Evolutionary conservation across 768 basidiomycete genomes (phyloP).

Genomic region (Lanmaoa rubissima): DNA sequence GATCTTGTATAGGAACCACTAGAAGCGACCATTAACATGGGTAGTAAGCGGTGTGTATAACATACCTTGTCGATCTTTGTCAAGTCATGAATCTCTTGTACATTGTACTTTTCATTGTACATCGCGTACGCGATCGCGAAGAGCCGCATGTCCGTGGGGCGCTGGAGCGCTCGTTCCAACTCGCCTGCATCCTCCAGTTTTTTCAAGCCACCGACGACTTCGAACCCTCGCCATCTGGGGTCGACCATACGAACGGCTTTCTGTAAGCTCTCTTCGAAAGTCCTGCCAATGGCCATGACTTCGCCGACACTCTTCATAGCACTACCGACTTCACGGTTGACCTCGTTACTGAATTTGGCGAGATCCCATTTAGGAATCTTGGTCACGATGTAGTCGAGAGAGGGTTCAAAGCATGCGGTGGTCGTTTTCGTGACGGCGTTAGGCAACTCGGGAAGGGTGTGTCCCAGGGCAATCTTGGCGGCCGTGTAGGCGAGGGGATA

Average conservation of each 20-base stretch:
- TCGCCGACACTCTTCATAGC: constrained; percentile 99
- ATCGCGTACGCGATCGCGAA: constrained; percentile 98
- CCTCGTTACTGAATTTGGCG: constrained; percentile 93
- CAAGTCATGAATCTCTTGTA: constrained; percentile 86
- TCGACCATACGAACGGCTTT: constrained; percentile 98
- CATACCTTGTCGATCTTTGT: constrained; percentile 96
- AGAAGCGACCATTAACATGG: background rate
- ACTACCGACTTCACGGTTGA: constrained; percentile 92
- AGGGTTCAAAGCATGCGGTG: constrained; percentile 98
- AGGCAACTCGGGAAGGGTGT: constrained; percentile 95
- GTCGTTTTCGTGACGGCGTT: constrained; percentile 99
- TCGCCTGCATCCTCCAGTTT: constrained; percentile 67
- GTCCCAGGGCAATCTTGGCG: constrained; percentile 96
- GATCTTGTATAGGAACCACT: constrained; percentile 99
- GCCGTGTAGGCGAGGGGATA: constrained; percentile 99
- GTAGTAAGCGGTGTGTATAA: background rate
- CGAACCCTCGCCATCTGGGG: constrained; percentile 95
- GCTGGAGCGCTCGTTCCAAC: constrained; percentile 71
- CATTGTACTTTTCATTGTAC: constrained; percentile 88
- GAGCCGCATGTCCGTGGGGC: constrained; percentile 92
- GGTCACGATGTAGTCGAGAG: constrained; percentile 97
- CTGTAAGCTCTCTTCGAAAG: constrained; percentile 97
- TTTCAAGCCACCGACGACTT: constrained; percentile 87
- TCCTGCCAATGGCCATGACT: constrained; percentile 99
- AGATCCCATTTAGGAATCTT: constrained; percentile 99